Evolutionary conservation across 2,329 filamentous ascomycete genomes (phyloP), one percentile per base, ranked within the genome.

Genomic region (Aspergillus alliaceus): DNA sequence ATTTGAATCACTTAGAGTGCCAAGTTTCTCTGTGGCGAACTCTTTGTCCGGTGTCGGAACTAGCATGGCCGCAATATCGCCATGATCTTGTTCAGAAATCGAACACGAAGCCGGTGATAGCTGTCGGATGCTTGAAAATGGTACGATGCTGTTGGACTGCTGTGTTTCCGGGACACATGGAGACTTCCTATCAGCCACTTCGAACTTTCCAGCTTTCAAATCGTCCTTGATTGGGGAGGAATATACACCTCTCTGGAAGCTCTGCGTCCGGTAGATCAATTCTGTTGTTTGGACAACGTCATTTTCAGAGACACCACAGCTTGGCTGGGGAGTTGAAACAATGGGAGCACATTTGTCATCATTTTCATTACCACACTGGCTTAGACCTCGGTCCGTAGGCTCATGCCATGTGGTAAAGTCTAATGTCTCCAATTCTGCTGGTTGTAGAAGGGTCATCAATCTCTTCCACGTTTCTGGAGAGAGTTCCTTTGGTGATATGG

Each of bases 81-180:
- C 63, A 1, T 64, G 50, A 20, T 68, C 66, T 18, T 64, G 62
- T 11, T 61, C 65, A 2, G 62, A 56, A 6, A 61, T 62, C 7
- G 52, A 50, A 12, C 47, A 59, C 40, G 57, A 56, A 6, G 46
- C 40, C 5, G 60, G 57, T 2, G 64, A 63, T 15, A 69, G 20
- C 18, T 65, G 62, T 32, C 68, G 59, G 9, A 76, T 53, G 39
- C 61, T 64, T 4, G 72, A 69, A 48, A 75, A 76, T 2, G 74
- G 69, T 9, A 72, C 63, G 29, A 76, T 75, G 8, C 54, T 55
- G 12, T 46, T 37, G 1, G 49, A 47, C 27, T 46, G 46, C 20
- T 55, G 55, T 24, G 52, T 56, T 25, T 53, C 50, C 6, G 63
- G 54, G 4, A 44, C 15, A 4, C 52, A 35, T 7, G 51, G 56